Evolutionary conservation across 2,329 filamentous ascomycete genomes (phyloP), one percentile per base, ranked within the genome.

Genomic region (Chalaropsis thielavioides): DNA sequence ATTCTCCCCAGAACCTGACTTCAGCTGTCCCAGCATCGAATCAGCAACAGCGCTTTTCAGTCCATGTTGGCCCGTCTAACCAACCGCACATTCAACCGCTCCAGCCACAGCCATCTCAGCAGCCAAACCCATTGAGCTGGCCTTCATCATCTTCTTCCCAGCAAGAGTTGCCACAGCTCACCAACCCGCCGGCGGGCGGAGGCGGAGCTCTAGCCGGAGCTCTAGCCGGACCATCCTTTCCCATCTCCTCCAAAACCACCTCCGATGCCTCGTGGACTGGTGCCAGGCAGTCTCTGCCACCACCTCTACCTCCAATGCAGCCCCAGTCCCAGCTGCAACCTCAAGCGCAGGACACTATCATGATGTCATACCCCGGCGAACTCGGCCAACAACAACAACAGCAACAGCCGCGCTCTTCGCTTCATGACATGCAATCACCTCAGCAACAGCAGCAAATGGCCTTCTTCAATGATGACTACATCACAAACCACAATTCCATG

Each of bases 401-500:
- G 44, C 31, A 64, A 44, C 56, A 60, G 49, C 1, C 63, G 67
- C 22, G 72, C 8, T 58, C 68, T 0, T 11, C 63, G 3, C 54
- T 62, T 41, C 22, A 63, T 62, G 8, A 64, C 54, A 31, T 38
- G 64, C 40, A 19, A 38, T n/a, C 43, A 64, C 1, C 59, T 65
- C 10, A 64, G 58, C 10, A 63, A 24, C 64, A 63, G 49, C 64
- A 59, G 17, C 64, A 66, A 41, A 40, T 58, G 35, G 64, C 64
- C 15, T 64, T 38, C 40, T 51, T 67, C 5, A 35, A 54, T 17
- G 62, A 67, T 8, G 65, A 67, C 11, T 66, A 67, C n/a, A 46
- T 67, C 3, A 66, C 68, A 19, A 44, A 27, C 6, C 69, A 72
- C 40, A 69, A 73, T 31, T 68, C 70, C 7, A 67, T 69, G 7